These are phyloP conservation scores for Adansonia gregorii DNA, from an alignment of 441 rosid species.

Conservation along the genomic window DNA sequence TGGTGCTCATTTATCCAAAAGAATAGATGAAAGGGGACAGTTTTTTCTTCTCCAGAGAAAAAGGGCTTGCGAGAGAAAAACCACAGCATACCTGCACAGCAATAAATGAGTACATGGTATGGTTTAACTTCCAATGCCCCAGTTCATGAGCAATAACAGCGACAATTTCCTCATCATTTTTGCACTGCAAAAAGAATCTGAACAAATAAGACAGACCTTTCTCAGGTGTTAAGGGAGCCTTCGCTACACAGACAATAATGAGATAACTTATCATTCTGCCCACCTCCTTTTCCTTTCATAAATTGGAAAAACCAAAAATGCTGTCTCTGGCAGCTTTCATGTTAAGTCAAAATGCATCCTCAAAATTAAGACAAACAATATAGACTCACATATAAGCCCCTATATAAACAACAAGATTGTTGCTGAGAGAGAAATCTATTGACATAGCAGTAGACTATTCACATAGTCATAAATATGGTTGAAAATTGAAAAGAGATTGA, in stretches of 20 bases:
- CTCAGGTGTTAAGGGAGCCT: background rate
- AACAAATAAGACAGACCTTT: conserved; percentile 21
- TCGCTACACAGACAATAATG: background rate
- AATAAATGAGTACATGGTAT: conserved; percentile 87
- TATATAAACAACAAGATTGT: background rate
- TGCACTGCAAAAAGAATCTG: conserved; percentile 64
- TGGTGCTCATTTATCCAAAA: background rate
- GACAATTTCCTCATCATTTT: conserved; percentile 86
- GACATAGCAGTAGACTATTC: background rate
- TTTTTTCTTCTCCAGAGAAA: background rate
- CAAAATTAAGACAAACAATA: background rate
- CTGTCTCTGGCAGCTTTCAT: background rate
- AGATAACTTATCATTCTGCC: background rate
- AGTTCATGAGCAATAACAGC: conserved; percentile 97
- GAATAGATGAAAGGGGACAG: background rate
- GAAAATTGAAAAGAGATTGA: background rate
- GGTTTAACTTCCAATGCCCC: conserved; percentile 98
- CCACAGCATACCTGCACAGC: conserved; percentile 72
- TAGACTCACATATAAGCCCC: background rate
- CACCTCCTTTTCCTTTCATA: background rate
- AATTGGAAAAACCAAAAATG: background rate
- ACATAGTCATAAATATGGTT: background rate
- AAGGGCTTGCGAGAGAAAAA: conserved; percentile 9
- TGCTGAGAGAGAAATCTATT: background rate
- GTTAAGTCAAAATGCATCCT: background rate